Evolutionary conservation across 306 rosid species (phyloP), one percentile per base, ranked within the genome.

Genomic region (Vigna trinervia): DNA sequence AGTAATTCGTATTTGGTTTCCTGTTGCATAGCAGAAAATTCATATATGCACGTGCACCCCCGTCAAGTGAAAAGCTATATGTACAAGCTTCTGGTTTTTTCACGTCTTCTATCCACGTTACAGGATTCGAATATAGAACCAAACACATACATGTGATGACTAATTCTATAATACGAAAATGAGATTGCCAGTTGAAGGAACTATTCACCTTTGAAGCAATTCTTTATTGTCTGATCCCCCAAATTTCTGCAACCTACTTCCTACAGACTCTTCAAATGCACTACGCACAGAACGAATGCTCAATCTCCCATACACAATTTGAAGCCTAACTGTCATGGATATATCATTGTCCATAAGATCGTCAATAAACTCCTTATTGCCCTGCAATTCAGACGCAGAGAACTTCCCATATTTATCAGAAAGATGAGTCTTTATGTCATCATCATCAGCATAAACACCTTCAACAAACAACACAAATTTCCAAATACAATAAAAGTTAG

Each of bases 211-310:
- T 51, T 87, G 82, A 84, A 95, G 99, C 85, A 95, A 81, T 81
- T 90, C 97, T 69, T 82, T 80, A 54, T 86, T 83, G 39, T 87
- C 90, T 26, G 92, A 80, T 75, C 96, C 97, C 38, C 94, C 97
- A 59, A 84, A 89, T 76, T 90, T 89, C 56, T 79, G 81, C 28
- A 95, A 89, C 73, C 92, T 93, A 83, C 65, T 86, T 76, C 99
- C 97, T 1, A 95, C 86, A 1, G 99, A 92, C 57, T 90, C 97
- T 85, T 92, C 96, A 80, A 95, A 92, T 60, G 97, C 99, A 59
- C 78, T 89, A 1, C 96, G 94, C 5, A 95, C 97, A 0, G 97
- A 89, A 17, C 93, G 84, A 73, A 95, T 92, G 88, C 97, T 90
- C 88, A 95, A 84, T 81, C 69, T 95, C 3, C 94, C 60, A 65